phyloP scores from a whole-genome alignment of 1,139 yeast genomes.

The Taiozyma sp. region DNA sequence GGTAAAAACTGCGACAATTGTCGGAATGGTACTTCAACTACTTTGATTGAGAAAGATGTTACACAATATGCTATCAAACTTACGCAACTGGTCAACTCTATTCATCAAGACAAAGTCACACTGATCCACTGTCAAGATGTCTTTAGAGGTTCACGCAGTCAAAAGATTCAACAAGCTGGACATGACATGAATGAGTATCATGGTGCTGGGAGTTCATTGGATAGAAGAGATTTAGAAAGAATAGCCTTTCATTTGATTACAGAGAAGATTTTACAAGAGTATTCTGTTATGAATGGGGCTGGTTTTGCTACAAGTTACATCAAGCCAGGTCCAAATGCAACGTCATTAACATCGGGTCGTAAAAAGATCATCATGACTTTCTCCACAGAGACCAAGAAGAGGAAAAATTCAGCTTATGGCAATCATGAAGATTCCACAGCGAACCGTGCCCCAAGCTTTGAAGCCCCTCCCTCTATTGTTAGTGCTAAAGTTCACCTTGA shows the following conservation, averaged over 20 bases:
- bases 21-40: conserved; percentile 39
- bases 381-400: conserved; percentile 15
- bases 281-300: conserved; percentile 62
- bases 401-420: background rate
- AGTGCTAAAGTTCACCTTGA: conserved; percentile 26
- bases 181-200: conserved; percentile 58
- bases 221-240: conserved; percentile 71
- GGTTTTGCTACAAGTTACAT: conserved; percentile 83
- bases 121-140: conserved; percentile 79
- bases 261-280: conserved; percentile 67
- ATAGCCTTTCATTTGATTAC: conserved; percentile 74
- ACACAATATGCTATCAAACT: conserved; percentile 61
- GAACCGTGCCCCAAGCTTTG: conserved; percentile 2
- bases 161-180: conserved; percentile 57
- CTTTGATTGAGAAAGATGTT: conserved; percentile 58
- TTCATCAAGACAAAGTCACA: conserved; percentile 65
- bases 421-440: conserved; percentile 7
- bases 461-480: conserved; percentile 21
- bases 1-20: conserved; percentile 84
- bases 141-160: conserved; percentile 67
- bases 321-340: conserved; percentile 50
- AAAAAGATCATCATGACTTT: conserved; percentile 46
- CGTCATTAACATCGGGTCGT: conserved; percentile 39
- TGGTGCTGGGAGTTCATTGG: conserved; percentile 64
- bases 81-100: conserved; percentile 49